phyloP scores from a whole-genome alignment of 2,329 filamentous ascomycete genomes.

The Paecilomyces sp. region DNA sequence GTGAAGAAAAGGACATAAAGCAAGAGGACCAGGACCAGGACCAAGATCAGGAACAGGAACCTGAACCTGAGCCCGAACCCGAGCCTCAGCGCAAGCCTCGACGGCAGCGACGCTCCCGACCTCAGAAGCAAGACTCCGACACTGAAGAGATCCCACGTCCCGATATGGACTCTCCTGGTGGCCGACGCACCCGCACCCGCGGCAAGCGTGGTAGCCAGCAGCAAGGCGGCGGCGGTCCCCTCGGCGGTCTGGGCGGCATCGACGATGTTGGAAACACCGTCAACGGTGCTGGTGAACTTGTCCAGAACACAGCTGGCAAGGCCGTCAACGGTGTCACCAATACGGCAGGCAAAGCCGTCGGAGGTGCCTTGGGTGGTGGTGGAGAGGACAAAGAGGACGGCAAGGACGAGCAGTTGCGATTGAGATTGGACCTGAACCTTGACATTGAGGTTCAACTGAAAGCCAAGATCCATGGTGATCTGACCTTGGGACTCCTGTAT shows the following conservation, averaged over 20 bases:
- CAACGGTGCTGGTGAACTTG: conserved; percentile 48
- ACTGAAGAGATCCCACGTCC: conserved; percentile 47
- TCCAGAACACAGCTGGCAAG: conserved; percentile 41
- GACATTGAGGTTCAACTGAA: conserved; percentile 55
- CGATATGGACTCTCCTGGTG: conserved; percentile 43
- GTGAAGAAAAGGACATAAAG: conserved; percentile 7
- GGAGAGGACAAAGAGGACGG: conserved; percentile 2
- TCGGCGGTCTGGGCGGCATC: conserved; percentile 51
- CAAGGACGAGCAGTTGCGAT: conserved; percentile 27
- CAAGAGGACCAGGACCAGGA: conserved; percentile 16
- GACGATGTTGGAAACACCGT: conserved; percentile 51
- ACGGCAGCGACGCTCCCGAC: conserved; percentile 19
- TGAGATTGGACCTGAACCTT: conserved; percentile 51
- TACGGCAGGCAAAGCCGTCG: conserved; percentile 37
- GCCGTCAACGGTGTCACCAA: conserved; percentile 36
- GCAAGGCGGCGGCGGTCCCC: conserved; percentile 38
- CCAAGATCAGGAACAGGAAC: conserved; percentile 12
- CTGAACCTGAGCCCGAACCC: conserved; percentile 4
- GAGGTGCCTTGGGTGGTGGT: conserved; percentile 12
- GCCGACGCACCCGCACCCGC: conserved; percentile 43
- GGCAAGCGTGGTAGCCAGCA: conserved; percentile 46
- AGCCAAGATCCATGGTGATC: conserved; percentile 54
- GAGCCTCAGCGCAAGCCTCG: conserved; percentile 27
- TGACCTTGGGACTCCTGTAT: conserved; percentile 48
- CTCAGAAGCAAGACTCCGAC: conserved; percentile 32